Base-by-base conservation (phyloP, 345 rosid genomes). In the Eucalyptus sp. region DNA sequence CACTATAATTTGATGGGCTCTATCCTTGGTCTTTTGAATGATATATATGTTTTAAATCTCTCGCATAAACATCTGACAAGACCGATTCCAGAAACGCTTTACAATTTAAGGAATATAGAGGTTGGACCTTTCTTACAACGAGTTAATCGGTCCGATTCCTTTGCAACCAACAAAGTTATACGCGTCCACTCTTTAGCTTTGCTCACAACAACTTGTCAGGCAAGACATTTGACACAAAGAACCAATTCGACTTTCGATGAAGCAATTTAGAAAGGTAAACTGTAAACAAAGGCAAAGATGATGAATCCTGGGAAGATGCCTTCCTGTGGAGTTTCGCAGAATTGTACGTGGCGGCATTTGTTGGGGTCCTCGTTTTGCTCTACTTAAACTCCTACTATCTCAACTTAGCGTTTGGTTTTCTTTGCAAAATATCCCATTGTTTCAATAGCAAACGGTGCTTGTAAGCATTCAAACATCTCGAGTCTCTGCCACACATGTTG, bases 401-500 rank as follows among this genome's bases (percentile, higher is more conserved):
- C 51, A 48, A 14, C 18, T 49, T 8, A 44, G 8, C 1, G 3
- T 25, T 48, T 16, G 8, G 20, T 84, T 48, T 84, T 31, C 20
- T 85, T 22, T 44, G 44, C 14, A 85, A 50, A 0, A 48, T 12
- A 85, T 85, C 86, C 13, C 7, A 16, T 85, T 18, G 33, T 56
- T 8, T 37, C 27, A 33, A 27, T 25, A 1, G 24, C 31, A 56
- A 1, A 89, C 8, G 33, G 5, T 62, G 1, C 68, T 62, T 29
- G 17, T 10, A 62, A 62, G 33, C 33, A 62, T 62, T 62, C 14
- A 51, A 2, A 99, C 91, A 52, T 98, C 99, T 1, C 16, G 90
- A 80, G 90, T 97, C 99, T 41, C 95, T 95, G 3, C 91, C 90
- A 5, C 94, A 87, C 5, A 96, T 93, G 50, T 93, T 88, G 81